A percentile compares a stretch with the other conserved stretches of the same genome.
Conservation (phyloP, 2,329 filamentous ascomycete genomes). For the Colletotrichum tamarilloi region DNA sequence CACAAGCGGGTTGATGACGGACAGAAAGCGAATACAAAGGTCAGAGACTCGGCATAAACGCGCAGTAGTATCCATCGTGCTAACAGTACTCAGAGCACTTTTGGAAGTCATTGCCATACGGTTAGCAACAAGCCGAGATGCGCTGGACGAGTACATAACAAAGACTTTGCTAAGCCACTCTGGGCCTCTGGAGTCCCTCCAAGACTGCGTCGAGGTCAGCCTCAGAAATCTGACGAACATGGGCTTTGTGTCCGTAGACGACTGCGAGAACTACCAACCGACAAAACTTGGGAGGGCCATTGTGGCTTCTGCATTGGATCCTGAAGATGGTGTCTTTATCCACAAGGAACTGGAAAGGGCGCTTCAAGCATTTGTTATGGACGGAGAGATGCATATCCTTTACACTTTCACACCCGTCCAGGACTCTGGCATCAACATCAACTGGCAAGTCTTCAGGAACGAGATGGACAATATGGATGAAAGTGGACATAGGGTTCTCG, state of each 20-base stretch:
- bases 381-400: constrained; percentile 82
- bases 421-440: constrained; percentile 61
- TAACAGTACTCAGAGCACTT: constrained; percentile 64
- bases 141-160: constrained; percentile 74
- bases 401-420: constrained; percentile 83
- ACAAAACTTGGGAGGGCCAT: constrained; percentile 77
- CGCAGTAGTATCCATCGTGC: neutral
- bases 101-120: constrained; percentile 77
- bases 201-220: constrained; percentile 66
- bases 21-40: constrained; percentile 76
- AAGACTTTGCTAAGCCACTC: constrained; percentile 75
- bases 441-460: constrained; percentile 79
- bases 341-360: constrained; percentile 75
- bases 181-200: constrained; percentile 59
- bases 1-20: constrained; percentile 74
- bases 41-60: constrained; percentile 40
- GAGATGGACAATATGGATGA: constrained; percentile 78
- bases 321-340: constrained; percentile 80
- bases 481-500: constrained; percentile 75
- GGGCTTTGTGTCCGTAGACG: constrained; percentile 64
- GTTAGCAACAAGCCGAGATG: constrained; percentile 72
- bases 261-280: constrained; percentile 64
- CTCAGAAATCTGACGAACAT: constrained; percentile 66
- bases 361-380: constrained; percentile 80
- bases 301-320: constrained; percentile 78